Evolutionary conservation across 1,139 yeast species (phyloP).

Genomic region (Yamadazyma atlantica): DNA sequence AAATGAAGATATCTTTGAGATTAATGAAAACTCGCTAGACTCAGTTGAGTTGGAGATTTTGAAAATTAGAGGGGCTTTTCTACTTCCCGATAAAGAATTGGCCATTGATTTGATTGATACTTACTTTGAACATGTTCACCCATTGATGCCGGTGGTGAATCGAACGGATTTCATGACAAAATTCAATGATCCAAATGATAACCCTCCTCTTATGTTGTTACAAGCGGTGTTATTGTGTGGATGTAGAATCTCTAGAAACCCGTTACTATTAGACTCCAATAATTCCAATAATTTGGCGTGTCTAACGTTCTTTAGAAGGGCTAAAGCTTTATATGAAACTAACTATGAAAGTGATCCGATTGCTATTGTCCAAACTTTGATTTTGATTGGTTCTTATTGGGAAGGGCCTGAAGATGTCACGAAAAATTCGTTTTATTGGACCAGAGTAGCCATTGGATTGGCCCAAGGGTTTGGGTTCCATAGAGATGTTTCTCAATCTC

Average conservation of each 20-base stretch:
- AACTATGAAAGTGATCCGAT: constrained; percentile 73
- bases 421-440: constrained; percentile 77
- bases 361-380: constrained; percentile 61
- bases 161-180: constrained; percentile 59
- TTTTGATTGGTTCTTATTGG: constrained; percentile 69
- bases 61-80: constrained; percentile 69
- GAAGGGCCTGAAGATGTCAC: constrained; percentile 80
- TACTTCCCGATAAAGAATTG: constrained; percentile 61
- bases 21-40: constrained; percentile 45
- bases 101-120: constrained; percentile 62
- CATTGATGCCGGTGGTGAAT: constrained; percentile 71
- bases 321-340: constrained; percentile 73
- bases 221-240: constrained; percentile 74
- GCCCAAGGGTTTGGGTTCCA: constrained; percentile 85
- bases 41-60: constrained; percentile 69
- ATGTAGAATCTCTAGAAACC: constrained; percentile 59
- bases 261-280: constrained; percentile 53
- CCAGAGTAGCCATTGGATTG: constrained; percentile 66
- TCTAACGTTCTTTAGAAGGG: constrained; percentile 70
- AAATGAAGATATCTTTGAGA: constrained; percentile 42
- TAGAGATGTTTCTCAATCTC: constrained; percentile 45
- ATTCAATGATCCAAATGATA: constrained; percentile 57
- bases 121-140: constrained; percentile 68
- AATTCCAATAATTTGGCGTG: constrained; percentile 61
- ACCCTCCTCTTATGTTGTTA: constrained; percentile 66